A percentile compares a stretch with the other conserved stretches of the same genome.
phyloP scores from a whole-genome alignment of 306 rosid species.

The Cyclanthera cordifolia region DNA sequence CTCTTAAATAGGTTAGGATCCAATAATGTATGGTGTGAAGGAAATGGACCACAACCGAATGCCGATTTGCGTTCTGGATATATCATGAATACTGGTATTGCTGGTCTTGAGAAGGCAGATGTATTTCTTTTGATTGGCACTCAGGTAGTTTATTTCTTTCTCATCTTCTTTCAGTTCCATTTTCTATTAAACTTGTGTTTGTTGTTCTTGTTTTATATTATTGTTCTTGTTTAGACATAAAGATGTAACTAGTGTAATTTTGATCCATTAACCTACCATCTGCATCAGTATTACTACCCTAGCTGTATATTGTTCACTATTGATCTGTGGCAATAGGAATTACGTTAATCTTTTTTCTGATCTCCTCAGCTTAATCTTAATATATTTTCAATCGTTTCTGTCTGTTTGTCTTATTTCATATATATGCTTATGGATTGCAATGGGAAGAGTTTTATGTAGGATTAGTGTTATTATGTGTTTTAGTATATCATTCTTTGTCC shows the following conservation, averaged over 20 bases:
- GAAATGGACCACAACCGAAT: conserved; percentile 47
- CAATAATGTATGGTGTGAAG: conserved; percentile 88
- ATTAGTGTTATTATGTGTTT: background rate
- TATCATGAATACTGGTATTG: conserved; percentile 72
- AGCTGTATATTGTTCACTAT: background rate
- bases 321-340: background rate
- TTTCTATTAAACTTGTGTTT: conserved; percentile 11
- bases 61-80: conserved; percentile 92
- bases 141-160: conserved; percentile 46
- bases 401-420: background rate
- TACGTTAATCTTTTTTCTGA: background rate
- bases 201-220: background rate
- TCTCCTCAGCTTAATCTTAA: background rate
- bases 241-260: background rate
- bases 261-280: background rate
- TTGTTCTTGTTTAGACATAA: background rate
- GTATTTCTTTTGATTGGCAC: conserved; percentile 88
- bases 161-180: conserved; percentile 9
- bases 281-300: background rate
- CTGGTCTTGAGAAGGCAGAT: conserved; percentile 91
- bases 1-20: conserved; percentile 82
- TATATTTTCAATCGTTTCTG: background rate
- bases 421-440: background rate
- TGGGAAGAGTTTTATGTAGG: background rate
- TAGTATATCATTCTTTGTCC: background rate